These are phyloP conservation scores for Kappamyces sp. DNA, from an alignment of 192 early-diverging fungal genomes.

Conservation along the genomic window DNA sequence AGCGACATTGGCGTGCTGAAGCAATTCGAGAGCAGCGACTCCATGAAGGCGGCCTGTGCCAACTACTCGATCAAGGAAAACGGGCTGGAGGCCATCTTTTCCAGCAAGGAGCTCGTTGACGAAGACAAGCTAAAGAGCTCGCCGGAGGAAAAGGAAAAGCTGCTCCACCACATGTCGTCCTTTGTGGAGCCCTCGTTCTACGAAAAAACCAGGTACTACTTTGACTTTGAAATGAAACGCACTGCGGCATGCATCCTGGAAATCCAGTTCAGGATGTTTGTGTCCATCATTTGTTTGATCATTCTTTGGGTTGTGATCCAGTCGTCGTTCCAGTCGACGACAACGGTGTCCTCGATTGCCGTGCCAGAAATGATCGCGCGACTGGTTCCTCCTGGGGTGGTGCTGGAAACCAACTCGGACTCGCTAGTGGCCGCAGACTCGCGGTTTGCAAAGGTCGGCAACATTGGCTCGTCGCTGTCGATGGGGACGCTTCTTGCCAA, in stretches of 20 bases:
- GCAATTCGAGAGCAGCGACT: background rate
- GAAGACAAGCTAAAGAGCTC: background rate
- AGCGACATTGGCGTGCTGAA: background rate
- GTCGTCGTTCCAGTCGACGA: background rate
- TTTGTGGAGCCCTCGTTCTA: background rate
- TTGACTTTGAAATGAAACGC: conserved; percentile 10
- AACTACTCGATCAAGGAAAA: conserved; percentile 5
- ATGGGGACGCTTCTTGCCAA: conserved; percentile 5
- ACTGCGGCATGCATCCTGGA: background rate
- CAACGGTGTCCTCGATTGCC: background rate
- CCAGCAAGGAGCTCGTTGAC: conserved; percentile 8
- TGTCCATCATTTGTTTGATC: background rate
- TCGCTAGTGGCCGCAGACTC: background rate
- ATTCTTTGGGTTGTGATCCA: background rate
- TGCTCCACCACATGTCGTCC: background rate
- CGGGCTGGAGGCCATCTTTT: conserved; percentile 8
- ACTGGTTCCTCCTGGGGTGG: background rate
- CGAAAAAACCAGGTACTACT: conserved; percentile 1
- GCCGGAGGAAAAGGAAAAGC: background rate
- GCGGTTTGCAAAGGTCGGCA: background rate
- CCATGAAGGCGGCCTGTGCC: background rate
- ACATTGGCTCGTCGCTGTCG: background rate
- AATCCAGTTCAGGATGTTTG: background rate
- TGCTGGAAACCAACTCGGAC: conserved; percentile 9
- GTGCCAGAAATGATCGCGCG: background rate